Evolutionary conservation across 257 asterid genomes (phyloP).

Genomic region (Eucommia ulmoides): DNA sequence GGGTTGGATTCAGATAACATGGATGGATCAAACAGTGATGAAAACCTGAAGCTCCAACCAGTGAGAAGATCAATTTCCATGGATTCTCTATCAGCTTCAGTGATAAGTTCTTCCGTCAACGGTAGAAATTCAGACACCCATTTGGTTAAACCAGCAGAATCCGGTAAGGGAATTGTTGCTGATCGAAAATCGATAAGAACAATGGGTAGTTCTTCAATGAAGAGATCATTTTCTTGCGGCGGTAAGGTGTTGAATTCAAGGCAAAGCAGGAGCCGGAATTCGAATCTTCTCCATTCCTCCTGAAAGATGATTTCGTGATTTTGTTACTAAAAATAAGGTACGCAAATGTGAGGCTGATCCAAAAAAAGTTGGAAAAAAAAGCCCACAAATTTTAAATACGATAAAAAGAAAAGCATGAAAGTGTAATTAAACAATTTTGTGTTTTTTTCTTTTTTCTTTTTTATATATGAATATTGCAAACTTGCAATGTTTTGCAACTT

Average conservation of each 20-base stretch:
- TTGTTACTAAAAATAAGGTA: background rate
- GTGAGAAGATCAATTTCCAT: background rate
- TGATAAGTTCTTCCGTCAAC: background rate
- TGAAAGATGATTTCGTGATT: background rate
- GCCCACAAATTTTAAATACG: background rate
- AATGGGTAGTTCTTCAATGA: background rate
- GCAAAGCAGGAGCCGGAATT: background rate
- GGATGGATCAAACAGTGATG: background rate
- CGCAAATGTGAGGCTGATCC: background rate
- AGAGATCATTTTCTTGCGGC: conserved; percentile 1
- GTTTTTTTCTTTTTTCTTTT: too few relatives aligned
- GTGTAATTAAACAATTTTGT: background rate
- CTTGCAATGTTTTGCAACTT: too few relatives aligned
- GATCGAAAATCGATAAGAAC: background rate
- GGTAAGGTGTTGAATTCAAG: background rate
- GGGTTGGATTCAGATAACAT: conserved; percentile 3
- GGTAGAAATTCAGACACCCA: background rate
- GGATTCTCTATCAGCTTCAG: background rate
- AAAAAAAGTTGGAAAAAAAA: background rate
- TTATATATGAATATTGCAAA: too few relatives aligned
- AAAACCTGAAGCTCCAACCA: background rate
- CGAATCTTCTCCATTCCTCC: background rate
- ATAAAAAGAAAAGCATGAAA: background rate
- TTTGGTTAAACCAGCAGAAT: background rate
- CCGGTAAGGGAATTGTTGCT: background rate